Conservation (phyloP, 2,329 filamentous ascomycete species). For the Sphaerulina musiva region DNA sequence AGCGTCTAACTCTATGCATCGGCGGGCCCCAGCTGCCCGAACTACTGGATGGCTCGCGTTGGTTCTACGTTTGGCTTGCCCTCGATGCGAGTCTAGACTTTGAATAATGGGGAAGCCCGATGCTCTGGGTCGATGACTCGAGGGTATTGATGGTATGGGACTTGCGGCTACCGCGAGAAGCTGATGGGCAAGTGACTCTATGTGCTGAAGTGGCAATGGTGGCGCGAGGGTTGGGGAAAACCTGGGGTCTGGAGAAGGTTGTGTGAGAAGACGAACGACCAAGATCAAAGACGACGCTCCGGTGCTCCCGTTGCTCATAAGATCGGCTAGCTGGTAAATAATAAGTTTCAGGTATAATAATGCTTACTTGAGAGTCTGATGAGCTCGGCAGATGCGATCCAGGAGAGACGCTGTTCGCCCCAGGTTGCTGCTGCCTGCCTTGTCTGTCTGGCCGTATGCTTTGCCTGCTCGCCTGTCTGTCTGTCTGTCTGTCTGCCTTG, state of each 20-base stretch:
- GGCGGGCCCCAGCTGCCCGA: conserved; percentile 18
- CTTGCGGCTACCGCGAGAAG: neutral
- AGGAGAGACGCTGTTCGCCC: conserved; percentile 14
- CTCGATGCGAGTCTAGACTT: conserved; percentile 7
- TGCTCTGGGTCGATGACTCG: neutral
- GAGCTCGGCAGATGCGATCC: conserved; percentile 17
- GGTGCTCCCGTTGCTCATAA: conserved; percentile 5
- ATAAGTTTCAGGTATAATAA: conserved; percentile 8
- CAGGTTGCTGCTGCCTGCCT: conserved; percentile 5
- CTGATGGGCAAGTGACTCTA: neutral
- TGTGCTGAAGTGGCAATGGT: conserved; percentile 9
- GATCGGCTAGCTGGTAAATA: conserved; percentile 1
- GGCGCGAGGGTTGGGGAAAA: conserved; percentile 18
- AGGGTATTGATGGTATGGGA: neutral
- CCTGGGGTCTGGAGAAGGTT: conserved; percentile 26
- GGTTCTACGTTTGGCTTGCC: conserved; percentile 12
- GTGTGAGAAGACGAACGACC: conserved; percentile 2
- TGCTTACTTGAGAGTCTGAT: conserved; percentile 9
- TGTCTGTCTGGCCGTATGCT: too few relatives aligned
- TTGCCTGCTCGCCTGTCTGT: too few relatives aligned
- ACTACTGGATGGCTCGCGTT: neutral
- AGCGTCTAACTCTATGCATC: conserved; percentile 24
- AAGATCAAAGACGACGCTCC: conserved; percentile 1
- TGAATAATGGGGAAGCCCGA: neutral
- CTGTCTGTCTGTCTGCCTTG: too few relatives aligned